Evolutionary conservation across 306 rosid genomes (phyloP), one percentile per base, ranked within the genome.

Genomic region (Acmispon strigosus): DNA sequence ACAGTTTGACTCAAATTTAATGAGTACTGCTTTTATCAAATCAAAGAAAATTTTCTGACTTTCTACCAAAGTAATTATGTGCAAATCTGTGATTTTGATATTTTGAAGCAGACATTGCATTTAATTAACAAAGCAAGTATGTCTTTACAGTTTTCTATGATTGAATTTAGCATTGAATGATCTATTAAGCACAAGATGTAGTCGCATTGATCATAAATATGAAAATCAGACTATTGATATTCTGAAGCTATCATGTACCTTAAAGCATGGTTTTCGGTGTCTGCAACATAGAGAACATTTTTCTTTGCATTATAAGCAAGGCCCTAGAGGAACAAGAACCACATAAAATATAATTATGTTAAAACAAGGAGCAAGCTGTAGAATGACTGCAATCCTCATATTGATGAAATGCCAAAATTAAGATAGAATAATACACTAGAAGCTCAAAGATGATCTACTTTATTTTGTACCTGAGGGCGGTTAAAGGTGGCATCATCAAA

Each of bases 221-320:
- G 13, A 67, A 55, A 72, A 54, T 17, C 53, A 53, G 15, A 60
- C 36, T 15, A 66, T 42, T 24, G 13, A 18, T 45, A 22, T 78
- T 69, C 69, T 69, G 69, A 70, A 83, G 65, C 63, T 66, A 56
- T 74, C 34, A 41, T 17, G 15, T 85, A 93, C 98, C 98, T 93
- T 79, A 93, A 78, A 80, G 98, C 96, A 85, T 93, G 98, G 78
- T 93, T 93, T 83, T 90, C 97, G 11, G 98, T 90, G 77, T 93
- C 97, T 36, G 98, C 97, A 49, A 93, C 96, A 77, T 93, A 93
- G 58, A 93, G 96, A 69, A 83, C 52, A 76, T 90, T 93, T 80
- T 86, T 84, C 90, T 83, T 93, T 67, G 94, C 82, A 82, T 88
- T 93, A 82, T 93, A 93, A 76, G 94, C 94, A 79, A 93, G 85